Percentiles rank a stretch among this genome's conserved stretches.
Evolutionary conservation across 2,329 filamentous ascomycete species (phyloP).

Genomic region (Alternaria sp.): DNA sequence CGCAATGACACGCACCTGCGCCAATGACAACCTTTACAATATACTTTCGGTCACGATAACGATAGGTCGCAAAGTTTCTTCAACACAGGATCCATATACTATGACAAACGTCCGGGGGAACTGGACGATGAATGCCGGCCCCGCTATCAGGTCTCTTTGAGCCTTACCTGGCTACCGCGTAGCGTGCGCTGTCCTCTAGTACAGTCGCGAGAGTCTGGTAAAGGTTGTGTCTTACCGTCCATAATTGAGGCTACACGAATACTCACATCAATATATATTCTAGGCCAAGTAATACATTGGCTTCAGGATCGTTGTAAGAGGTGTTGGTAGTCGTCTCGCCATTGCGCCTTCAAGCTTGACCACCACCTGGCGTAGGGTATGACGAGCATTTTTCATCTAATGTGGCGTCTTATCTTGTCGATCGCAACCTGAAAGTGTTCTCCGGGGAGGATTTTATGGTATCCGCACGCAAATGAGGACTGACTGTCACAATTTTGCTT

Average conservation of each 20-base stretch:
- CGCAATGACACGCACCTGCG: conserved; percentile 1
- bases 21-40: not conserved
- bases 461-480: not conserved
- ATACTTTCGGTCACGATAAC: conserved; percentile 1
- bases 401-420: not conserved
- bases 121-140: not conserved
- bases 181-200: conserved; percentile 1
- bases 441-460: not conserved
- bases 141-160: conserved; percentile 12
- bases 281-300: accelerated
- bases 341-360: not conserved
- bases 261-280: not conserved
- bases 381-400: not conserved
- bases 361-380: not conserved
- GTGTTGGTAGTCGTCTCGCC: not conserved
- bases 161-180: conserved; percentile 3
- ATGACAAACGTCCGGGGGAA: not conserved
- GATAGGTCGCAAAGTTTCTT: conserved; percentile 1
- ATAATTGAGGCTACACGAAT: not conserved
- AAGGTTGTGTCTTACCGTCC: not conserved
- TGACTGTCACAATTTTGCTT: not conserved
- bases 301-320: not conserved
- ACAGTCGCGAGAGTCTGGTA: not conserved
- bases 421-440: not conserved
- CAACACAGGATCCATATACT: not conserved